Conservation (phyloP, 192 early-diverging fungal genomes). For the Fimicolochytrium jonesii region DNA sequence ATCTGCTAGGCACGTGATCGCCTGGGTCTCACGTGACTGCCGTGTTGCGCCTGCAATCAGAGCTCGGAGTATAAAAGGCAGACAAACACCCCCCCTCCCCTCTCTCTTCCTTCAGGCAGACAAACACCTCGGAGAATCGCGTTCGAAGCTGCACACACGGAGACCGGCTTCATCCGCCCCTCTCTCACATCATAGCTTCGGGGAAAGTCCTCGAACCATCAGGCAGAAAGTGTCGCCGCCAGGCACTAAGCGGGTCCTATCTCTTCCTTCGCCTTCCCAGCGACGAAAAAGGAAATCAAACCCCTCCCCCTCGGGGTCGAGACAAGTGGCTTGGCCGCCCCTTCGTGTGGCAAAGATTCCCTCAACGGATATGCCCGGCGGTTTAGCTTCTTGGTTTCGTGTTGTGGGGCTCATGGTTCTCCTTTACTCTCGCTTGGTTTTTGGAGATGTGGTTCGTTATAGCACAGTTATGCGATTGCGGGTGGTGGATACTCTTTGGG, state of each 20-base stretch:
- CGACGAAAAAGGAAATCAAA: too few relatives aligned
- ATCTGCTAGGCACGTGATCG: too few relatives aligned
- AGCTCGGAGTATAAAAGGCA: too few relatives aligned
- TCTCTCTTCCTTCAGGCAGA: slow-evolving; percentile 12
- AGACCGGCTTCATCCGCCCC: neutral
- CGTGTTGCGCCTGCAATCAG: too few relatives aligned
- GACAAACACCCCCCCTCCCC: too few relatives aligned
- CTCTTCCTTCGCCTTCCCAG: slow-evolving; percentile 5
- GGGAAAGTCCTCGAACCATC: slow-evolving; percentile 32
- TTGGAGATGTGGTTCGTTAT: slow-evolving; percentile 32
- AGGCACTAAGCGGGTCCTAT: slow-evolving; percentile 17
- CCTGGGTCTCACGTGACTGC: too few relatives aligned
- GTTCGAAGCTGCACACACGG: slow-evolving; percentile 30
- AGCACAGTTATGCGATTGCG: slow-evolving; percentile 37
- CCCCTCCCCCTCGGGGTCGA: neutral
- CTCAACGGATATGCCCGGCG: neutral
- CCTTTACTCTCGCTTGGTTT: too few relatives aligned
- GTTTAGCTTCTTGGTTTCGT: too few relatives aligned
- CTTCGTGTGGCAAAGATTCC: neutral
- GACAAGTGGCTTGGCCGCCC: slow-evolving; percentile 7
- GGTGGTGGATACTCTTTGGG: neutral
- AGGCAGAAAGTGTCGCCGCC: slow-evolving; percentile 31
- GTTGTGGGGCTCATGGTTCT: too few relatives aligned
- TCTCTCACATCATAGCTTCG: slow-evolving; percentile 12
- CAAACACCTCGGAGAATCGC: slow-evolving; percentile 31